Evolutionary conservation across 2,329 filamentous ascomycete genomes (phyloP).

Genomic region (Xylaria sp.): DNA sequence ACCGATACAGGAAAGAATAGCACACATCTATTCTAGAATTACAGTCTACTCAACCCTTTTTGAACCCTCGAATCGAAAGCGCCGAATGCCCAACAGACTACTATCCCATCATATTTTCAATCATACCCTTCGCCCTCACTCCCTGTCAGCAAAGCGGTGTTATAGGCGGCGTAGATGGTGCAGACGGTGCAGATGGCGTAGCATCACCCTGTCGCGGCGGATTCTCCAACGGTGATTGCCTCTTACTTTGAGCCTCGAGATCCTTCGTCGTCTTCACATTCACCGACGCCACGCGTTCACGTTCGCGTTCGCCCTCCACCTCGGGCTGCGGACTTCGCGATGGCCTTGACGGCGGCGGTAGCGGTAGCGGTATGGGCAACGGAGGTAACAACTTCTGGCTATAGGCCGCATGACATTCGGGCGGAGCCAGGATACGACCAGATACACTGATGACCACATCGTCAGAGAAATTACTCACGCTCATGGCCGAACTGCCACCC

Average conservation of each 20-base stretch:
- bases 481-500: conserved; percentile 28
- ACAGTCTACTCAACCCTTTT: neutral
- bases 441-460: conserved; percentile 24
- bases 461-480: conserved; percentile 27
- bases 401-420: conserved; percentile 4
- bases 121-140: neutral
- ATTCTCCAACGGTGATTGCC: no score
- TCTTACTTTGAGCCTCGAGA: neutral
- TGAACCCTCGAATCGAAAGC: neutral
- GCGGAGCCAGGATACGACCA: conserved; percentile 13
- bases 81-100: neutral
- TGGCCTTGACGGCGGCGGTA: neutral
- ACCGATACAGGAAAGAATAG: neutral
- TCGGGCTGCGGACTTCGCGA: conserved; percentile 4
- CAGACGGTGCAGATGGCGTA: no score
- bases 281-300: neutral
- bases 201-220: no score
- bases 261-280: neutral
- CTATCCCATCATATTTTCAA: neutral
- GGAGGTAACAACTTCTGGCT: conserved; percentile 6
- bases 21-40: neutral
- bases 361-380: conserved; percentile 12
- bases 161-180: neutral
- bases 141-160: neutral
- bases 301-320: conserved; percentile 1